These are phyloP conservation scores for Ceratobasidium theobromae DNA, from an alignment of 1,284 basidiomycete species.

Conservation along the genomic window DNA sequence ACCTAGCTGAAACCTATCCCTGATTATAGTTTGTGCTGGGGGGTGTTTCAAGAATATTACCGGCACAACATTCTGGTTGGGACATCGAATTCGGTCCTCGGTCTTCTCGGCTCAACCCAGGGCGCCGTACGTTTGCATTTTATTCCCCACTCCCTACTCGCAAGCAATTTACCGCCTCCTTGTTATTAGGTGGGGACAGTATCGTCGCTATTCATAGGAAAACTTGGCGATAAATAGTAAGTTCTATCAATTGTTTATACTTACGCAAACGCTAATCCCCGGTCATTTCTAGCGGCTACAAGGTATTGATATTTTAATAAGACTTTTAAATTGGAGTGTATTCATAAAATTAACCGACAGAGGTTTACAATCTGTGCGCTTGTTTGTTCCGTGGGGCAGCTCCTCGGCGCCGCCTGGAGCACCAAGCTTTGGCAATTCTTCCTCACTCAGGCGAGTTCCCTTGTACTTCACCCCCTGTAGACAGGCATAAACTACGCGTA, in stretches of 20 bases:
- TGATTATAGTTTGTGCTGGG: conserved; percentile 34
- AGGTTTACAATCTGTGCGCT: conserved; percentile 32
- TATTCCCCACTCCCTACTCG: neutral
- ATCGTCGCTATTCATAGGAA: conserved; percentile 22
- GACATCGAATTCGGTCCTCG: conserved; percentile 30
- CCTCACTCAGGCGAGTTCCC: conserved; percentile 35
- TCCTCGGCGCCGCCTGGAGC: conserved; percentile 36
- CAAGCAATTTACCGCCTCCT: neutral
- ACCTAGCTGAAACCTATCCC: neutral
- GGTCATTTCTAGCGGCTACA: neutral
- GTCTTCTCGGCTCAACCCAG: conserved; percentile 34
- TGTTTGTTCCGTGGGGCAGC: conserved; percentile 33
- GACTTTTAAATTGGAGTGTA: neutral
- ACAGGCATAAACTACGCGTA: neutral
- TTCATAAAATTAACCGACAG: too few relatives aligned
- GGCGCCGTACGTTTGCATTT: conserved; percentile 23
- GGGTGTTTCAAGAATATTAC: conserved; percentile 37
- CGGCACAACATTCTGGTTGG: conserved; percentile 33
- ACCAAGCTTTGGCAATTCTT: conserved; percentile 38
- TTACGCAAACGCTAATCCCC: neutral
- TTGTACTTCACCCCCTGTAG: neutral
- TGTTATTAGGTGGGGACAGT: conserved; percentile 5
- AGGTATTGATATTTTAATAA: neutral
- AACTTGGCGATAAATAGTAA: conserved; percentile 33
- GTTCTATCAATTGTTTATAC: neutral